Conservation (phyloP, 331 rosid genomes). For the Pyrus hybrid region DNA sequence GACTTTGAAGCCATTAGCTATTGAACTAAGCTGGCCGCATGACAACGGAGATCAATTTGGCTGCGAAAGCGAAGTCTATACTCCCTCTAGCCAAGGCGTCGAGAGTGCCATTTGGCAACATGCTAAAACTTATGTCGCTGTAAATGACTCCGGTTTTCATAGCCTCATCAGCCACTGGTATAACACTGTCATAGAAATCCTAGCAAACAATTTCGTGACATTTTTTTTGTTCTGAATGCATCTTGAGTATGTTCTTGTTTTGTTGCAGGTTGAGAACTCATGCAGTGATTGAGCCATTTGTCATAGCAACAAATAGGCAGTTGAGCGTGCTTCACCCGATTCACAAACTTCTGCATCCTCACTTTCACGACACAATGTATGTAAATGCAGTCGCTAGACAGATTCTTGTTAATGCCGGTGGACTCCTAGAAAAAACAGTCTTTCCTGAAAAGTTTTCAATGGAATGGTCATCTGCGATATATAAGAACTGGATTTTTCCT, state of each 20-base stretch:
- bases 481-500: conserved; percentile 26
- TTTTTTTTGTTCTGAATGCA: background rate
- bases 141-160: conserved; percentile 40
- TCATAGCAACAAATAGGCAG: conserved; percentile 43
- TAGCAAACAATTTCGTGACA: background rate
- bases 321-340: conserved; percentile 38
- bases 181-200: background rate
- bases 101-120: conserved; percentile 28
- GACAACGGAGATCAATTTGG: conserved; percentile 25
- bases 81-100: conserved; percentile 19
- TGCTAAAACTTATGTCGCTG: conserved; percentile 37
- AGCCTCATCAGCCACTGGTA: conserved; percentile 44
- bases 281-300: conserved; percentile 40
- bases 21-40: conserved; percentile 37
- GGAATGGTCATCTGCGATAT: conserved; percentile 25
- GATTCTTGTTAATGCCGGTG: conserved; percentile 27
- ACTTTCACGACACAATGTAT: conserved; percentile 33
- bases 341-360: conserved; percentile 31
- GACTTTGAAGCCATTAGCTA: conserved; percentile 34
- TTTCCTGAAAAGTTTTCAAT: conserved; percentile 24
- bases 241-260: background rate
- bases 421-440: conserved; percentile 21
- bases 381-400: conserved; percentile 27
- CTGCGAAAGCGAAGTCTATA: conserved; percentile 19
- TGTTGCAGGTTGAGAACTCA: conserved; percentile 38